Evolutionary conservation across 2,329 filamentous ascomycete species (phyloP), one percentile per base, ranked within the genome.

Genomic region (Chalaropsis ovoidea): DNA sequence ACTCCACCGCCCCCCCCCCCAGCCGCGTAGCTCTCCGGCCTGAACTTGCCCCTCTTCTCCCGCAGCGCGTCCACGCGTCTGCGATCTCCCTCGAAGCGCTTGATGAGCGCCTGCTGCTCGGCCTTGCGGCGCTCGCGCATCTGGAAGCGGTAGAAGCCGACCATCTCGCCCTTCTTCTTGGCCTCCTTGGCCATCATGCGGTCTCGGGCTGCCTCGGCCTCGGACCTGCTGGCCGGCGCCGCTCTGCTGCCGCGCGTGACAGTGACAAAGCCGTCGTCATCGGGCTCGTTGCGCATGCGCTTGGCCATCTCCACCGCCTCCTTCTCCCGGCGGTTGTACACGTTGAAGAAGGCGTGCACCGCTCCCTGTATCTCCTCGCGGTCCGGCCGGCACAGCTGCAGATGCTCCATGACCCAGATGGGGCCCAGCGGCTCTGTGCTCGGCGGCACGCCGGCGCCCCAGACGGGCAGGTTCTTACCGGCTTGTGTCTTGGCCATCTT

Each of bases 221-320:
- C 90, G 70, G 87, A 87, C 68, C 85, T 81, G 65, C 86, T 82
- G 1, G 89, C 91, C 0, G 89, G 86, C n/a, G 87, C 88, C 6
- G 81, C 81, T 67, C 87, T 80, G 47, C 89, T 88, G 31, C 91
- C 91, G 65, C 89, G 82, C 1, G 86, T 88, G 27, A 99, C 94
- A 2, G 92, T 97, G 61, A 97, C 82, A 74, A 99, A 99, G 1
- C 94, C 94, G 74, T 99, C 94, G 72, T 90, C 92, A 74, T 99
- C 94, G 0, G 93, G 90, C 71, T 90, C 86, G 70, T 88, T 87
- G 68, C 89, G 85, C 68, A 87, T 78, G 65, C 82, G 78, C 76
- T 83, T 85, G 73, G 77, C 87, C 72, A 79, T 81, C 76, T 78
- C 86, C 69, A 72, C 81, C 70, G 79, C 86, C 75, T 79, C 86